Percentiles rank a stretch among this genome's conserved stretches.
phyloP scores from a whole-genome alignment of 768 basidiomycete species.

The Gloeostereum incarnatum region DNA sequence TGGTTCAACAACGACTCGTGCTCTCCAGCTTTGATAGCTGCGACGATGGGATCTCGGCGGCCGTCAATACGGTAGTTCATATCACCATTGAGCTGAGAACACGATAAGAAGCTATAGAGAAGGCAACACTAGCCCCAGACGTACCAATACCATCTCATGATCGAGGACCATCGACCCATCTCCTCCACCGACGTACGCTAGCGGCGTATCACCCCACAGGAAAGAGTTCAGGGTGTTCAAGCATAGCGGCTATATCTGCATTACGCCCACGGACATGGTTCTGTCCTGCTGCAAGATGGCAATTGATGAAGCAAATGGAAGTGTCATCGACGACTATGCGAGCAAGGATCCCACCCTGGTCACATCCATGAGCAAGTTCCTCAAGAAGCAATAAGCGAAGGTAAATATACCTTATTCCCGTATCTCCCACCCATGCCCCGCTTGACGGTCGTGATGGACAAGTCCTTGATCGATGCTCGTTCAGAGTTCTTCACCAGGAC shows the following conservation, averaged over 20 bases:
- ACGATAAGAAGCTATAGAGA: neutral
- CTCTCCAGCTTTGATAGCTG: slow-evolving; percentile 61
- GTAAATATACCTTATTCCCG: slow-evolving; percentile 77
- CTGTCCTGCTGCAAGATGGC: slow-evolving; percentile 95
- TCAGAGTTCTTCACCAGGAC: slow-evolving; percentile 67
- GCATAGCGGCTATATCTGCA: slow-evolving; percentile 76
- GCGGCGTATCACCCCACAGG: slow-evolving; percentile 40
- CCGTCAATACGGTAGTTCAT: slow-evolving; percentile 97
- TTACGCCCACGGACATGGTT: slow-evolving; percentile 75
- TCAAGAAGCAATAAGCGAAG: neutral
- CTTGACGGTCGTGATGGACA: slow-evolving; percentile 77
- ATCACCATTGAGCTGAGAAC: slow-evolving; percentile 72
- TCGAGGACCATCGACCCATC: slow-evolving; percentile 91
- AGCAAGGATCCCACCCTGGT: slow-evolving; percentile 82
- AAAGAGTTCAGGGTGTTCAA: slow-evolving; percentile 76
- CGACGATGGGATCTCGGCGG: slow-evolving; percentile 73
- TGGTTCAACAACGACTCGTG: slow-evolving; percentile 53
- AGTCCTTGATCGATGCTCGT: slow-evolving; percentile 49
- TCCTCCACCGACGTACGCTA: slow-evolving; percentile 81
- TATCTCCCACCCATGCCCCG: slow-evolving; percentile 89
- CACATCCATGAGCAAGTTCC: slow-evolving; percentile 1
- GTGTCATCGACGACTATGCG: slow-evolving; percentile 88
- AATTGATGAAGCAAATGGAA: slow-evolving; percentile 92
- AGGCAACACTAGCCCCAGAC: slow-evolving; percentile 25
- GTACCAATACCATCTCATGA: slow-evolving; percentile 88